Percentiles rank a stretch among this genome's conserved stretches.
These are phyloP conservation scores for Saksenaea oblongispora DNA, from an alignment of 371 early-diverging fungal species.

Conservation along the genomic window DNA sequence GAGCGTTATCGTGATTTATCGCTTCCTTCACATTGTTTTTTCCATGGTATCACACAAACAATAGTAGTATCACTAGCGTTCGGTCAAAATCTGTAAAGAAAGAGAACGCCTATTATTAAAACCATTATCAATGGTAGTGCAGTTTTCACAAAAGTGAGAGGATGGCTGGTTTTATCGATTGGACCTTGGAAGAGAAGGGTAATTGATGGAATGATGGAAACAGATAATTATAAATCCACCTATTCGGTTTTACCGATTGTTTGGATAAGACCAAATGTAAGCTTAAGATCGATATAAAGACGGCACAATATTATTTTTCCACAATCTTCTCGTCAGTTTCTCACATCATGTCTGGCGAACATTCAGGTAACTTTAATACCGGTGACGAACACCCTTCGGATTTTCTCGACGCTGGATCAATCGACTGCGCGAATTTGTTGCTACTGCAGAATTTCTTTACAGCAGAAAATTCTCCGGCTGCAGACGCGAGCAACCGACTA, in stretches of 20 bases:
- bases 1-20: not conserved
- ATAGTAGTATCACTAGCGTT: not conserved
- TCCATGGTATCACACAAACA: not conserved
- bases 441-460: not conserved
- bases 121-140: too few relatives aligned
- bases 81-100: too few relatives aligned
- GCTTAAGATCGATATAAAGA: not conserved
- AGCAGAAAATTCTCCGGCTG: not conserved
- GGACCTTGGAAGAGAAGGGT: not conserved
- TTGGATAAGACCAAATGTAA: not conserved
- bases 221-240: not conserved
- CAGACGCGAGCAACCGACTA: not conserved
- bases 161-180: not conserved
- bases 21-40: not conserved
- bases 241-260: not conserved
- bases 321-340: not conserved
- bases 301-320: not conserved
- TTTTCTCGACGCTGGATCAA: not conserved
- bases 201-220: not conserved
- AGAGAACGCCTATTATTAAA: too few relatives aligned
- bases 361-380: not conserved
- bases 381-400: not conserved
- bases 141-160: not conserved
- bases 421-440: not conserved
- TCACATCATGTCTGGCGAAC: not conserved